phyloP scores from a whole-genome alignment of 768 basidiomycete genomes.

The Suillus bovinus region DNA sequence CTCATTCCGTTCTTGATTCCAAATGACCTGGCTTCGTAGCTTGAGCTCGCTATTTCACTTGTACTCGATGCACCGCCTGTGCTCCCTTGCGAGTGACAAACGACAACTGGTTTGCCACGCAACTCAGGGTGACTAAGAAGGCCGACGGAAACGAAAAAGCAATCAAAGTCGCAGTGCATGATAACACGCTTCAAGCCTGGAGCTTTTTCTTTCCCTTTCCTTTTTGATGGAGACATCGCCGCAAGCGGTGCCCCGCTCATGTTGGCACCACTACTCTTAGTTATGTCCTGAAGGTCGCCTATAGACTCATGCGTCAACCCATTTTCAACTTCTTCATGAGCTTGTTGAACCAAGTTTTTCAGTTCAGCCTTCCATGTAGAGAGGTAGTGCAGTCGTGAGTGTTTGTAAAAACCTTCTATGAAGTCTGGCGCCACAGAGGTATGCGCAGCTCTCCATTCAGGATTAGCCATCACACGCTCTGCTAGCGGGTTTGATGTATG shows the following conservation, averaged over 20 bases:
- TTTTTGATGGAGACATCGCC: conserved; percentile 47
- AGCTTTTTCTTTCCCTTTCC: conserved; percentile 53
- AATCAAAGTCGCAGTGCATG: conserved; percentile 96
- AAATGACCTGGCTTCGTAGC: conserved; percentile 88
- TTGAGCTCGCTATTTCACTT: conserved; percentile 92
- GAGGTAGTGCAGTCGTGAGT: conserved; percentile 91
- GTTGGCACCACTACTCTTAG: conserved; percentile 36
- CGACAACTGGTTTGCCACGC: conserved; percentile 86
- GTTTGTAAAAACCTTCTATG: conserved; percentile 79
- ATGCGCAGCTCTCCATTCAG: conserved; percentile 84
- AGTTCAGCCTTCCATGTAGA: conserved; percentile 93
- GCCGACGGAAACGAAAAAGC: conserved; percentile 95
- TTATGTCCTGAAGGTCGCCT: background rate
- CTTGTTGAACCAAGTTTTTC: conserved; percentile 72
- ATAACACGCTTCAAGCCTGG: conserved; percentile 60
- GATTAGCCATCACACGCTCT: conserved; percentile 76
- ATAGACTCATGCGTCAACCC: conserved; percentile 19
- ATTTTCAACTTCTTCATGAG: conserved; percentile 69
- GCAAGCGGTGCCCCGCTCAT: conserved; percentile 55
- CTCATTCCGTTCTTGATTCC: conserved; percentile 97
- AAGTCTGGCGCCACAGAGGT: conserved; percentile 87
- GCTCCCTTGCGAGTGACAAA: conserved; percentile 88
- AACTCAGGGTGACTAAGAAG: conserved; percentile 77
- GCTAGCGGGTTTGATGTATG: conserved; percentile 72
- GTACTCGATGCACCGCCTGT: conserved; percentile 78